Percentiles rank a stretch among this genome's conserved stretches.
Evolutionary conservation across 2,329 filamentous ascomycete genomes (phyloP).

Genomic region (Trichoderma hamatum): DNA sequence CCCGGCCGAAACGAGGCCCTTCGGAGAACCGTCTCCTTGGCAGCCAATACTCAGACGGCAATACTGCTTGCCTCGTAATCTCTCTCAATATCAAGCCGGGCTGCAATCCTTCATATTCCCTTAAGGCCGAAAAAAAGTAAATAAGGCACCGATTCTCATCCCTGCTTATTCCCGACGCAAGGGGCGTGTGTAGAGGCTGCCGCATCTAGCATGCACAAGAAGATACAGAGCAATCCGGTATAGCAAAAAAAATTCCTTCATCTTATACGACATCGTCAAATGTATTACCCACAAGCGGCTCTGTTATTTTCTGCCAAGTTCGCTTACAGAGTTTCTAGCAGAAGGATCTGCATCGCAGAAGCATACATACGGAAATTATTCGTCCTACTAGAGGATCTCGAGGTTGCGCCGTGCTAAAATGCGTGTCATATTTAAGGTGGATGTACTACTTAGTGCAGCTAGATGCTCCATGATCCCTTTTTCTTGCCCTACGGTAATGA

Average conservation of each 20-base stretch:
- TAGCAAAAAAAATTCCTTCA: background rate
- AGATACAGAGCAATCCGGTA: background rate
- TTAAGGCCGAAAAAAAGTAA: background rate
- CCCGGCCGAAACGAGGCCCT: background rate
- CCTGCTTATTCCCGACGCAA: conserved; percentile 14
- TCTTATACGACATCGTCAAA: background rate
- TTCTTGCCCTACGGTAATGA: background rate
- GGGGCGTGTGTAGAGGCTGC: background rate
- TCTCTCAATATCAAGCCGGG: background rate
- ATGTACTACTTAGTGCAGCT: background rate
- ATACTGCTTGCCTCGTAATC: background rate
- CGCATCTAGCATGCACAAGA: background rate
- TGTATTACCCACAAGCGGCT: background rate
- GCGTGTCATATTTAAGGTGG: conserved; percentile 9
- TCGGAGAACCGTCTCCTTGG: background rate
- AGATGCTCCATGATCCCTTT: background rate
- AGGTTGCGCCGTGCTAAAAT: background rate
- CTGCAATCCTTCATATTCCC: too few relatives aligned
- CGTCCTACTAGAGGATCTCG: background rate
- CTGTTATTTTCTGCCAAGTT: background rate
- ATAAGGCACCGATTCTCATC: background rate
- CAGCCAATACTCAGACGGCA: background rate
- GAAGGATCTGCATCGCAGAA: background rate
- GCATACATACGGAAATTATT: background rate
- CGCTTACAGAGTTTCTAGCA: background rate